phyloP scores from a whole-genome alignment of 208 protist genomes.

The Leishmania guyanensis region DNA sequence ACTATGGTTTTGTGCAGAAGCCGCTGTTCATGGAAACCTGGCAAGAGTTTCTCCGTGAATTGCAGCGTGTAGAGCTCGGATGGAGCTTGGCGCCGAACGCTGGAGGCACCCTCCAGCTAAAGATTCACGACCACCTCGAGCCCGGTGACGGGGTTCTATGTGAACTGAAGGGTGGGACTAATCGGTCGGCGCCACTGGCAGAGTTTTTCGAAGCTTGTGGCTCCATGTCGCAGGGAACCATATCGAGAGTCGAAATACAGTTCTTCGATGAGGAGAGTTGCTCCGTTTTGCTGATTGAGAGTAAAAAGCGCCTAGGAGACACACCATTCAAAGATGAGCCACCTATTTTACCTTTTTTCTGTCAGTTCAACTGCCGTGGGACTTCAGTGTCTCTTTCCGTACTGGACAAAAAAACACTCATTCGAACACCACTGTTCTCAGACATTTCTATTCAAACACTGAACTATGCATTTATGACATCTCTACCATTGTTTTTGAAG shows the following conservation, averaged over 20 bases:
- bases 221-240: constrained; percentile 33
- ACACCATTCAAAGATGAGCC: constrained; percentile 24
- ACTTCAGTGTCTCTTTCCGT: constrained; percentile 67
- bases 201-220: constrained; percentile 76
- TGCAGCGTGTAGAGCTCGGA: constrained; percentile 62
- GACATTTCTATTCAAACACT: constrained; percentile 71
- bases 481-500: constrained; percentile 81
- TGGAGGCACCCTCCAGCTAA: constrained; percentile 51
- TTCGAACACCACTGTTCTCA: constrained; percentile 56
- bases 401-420: constrained; percentile 44
- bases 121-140: constrained; percentile 57
- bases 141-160: constrained; percentile 55
- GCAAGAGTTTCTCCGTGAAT: constrained; percentile 66
- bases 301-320: constrained; percentile 27
- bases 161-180: constrained; percentile 40
- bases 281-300: constrained; percentile 21
- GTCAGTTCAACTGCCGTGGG: constrained; percentile 56
- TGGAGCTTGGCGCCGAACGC: constrained; percentile 59
- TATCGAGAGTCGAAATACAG: constrained; percentile 14
- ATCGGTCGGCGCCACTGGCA: constrained; percentile 53
- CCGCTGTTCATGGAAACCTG: constrained; percentile 63
- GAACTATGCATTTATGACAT: constrained; percentile 79
- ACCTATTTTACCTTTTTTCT: constrained; percentile 41
- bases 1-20: constrained; percentile 76
- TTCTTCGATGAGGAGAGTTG: constrained; percentile 28